Percentiles rank a stretch among this genome's conserved stretches.
Evolutionary conservation across 202 grass and related monocot genomes (phyloP).

Genomic region (Zizania palustris): DNA sequence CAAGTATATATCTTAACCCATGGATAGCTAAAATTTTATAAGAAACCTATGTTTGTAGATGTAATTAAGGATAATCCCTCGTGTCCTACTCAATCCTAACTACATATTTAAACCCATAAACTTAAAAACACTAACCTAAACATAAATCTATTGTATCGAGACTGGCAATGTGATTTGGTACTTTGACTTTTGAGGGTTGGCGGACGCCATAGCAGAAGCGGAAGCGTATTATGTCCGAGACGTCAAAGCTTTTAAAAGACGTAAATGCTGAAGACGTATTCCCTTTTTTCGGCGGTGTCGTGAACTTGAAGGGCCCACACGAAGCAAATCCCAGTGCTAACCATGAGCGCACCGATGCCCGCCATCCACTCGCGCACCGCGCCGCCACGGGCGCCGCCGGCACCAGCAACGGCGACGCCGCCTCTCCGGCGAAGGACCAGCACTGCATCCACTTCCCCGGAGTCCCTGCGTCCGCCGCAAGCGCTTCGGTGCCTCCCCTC

Average conservation of each 20-base stretch:
- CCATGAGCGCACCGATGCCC: conserved; percentile 43
- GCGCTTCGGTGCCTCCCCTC: background rate
- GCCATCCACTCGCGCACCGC: conserved; percentile 51
- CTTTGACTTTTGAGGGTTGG: background rate
- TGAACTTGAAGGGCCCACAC: conserved; percentile 19
- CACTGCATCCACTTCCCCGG: background rate
- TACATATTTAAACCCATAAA: no score
- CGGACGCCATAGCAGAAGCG: background rate
- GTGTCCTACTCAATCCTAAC: no score
- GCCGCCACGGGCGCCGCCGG: conserved; percentile 21
- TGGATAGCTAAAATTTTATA: no score
- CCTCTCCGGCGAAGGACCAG: conserved; percentile 14
- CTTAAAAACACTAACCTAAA: no score
- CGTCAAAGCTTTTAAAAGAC: background rate
- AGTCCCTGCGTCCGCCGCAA: background rate
- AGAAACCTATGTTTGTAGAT: no score
- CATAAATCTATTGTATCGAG: no score
- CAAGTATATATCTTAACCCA: no score
- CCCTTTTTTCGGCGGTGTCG: background rate
- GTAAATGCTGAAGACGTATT: background rate
- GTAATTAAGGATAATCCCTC: no score
- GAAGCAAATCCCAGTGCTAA: conserved; percentile 3
- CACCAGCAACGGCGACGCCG: conserved; percentile 25
- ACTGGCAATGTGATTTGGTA: background rate
- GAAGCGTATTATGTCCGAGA: no score